Percentiles rank a stretch among this genome's conserved stretches.
Conservation (phyloP, 1,139 yeast genomes). For the Pichia sp. region DNA sequence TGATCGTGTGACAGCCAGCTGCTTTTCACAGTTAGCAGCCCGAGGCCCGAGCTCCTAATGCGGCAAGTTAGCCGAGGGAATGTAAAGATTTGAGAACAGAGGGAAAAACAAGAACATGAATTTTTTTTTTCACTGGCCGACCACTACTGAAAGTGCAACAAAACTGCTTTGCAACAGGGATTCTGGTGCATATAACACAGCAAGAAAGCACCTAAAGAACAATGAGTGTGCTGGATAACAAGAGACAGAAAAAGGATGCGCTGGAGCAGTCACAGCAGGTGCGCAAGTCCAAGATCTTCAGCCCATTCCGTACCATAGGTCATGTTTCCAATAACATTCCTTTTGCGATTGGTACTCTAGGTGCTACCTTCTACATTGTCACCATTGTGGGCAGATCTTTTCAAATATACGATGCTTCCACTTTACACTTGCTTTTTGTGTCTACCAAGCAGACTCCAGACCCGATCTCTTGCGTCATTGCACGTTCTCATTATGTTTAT, state of each 20-base stretch:
- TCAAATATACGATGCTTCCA: constrained; percentile 91
- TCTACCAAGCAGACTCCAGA: constrained; percentile 70
- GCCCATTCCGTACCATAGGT: constrained; percentile 51
- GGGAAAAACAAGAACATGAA: too few relatives aligned
- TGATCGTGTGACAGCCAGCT: too few relatives aligned
- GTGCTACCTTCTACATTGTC: constrained; percentile 79
- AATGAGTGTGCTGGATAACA: constrained; percentile 11
- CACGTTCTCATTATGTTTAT: constrained; percentile 80
- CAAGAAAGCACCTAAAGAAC: too few relatives aligned
- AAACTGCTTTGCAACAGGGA: too few relatives aligned
- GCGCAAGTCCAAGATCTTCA: constrained; percentile 38
- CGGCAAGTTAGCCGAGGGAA: too few relatives aligned
- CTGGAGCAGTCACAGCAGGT: constrained; percentile 1
- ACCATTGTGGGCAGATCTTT: constrained; percentile 87
- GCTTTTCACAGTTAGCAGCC: too few relatives aligned
- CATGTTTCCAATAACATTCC: constrained; percentile 75
- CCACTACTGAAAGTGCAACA: too few relatives aligned
- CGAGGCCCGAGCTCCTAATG: too few relatives aligned
- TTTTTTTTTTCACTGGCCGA: too few relatives aligned
- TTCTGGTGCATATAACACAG: too few relatives aligned
- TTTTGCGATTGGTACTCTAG: constrained; percentile 82
- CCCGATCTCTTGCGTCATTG: constrained; percentile 62
- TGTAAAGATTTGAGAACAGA: too few relatives aligned
- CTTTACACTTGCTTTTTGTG: constrained; percentile 78
- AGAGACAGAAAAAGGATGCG: constrained; percentile 20